Conservation (phyloP, 306 rosid genomes). For the Clitoria ternatea region DNA sequence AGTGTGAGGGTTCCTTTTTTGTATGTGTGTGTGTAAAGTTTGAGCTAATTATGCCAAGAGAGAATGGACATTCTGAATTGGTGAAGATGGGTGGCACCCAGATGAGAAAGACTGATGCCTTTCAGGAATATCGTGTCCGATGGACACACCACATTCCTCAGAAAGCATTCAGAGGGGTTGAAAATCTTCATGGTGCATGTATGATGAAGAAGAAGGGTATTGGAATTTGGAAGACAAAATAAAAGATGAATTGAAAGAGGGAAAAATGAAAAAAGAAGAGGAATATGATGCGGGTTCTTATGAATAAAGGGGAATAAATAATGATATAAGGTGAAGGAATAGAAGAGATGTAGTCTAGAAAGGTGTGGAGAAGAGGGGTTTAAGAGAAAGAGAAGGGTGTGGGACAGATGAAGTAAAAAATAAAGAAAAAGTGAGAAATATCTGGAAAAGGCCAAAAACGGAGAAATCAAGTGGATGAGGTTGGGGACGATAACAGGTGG, state of each 20-base stretch:
- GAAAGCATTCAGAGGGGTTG: conserved; percentile 19
- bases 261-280: neutral
- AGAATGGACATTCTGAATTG: conserved; percentile 7
- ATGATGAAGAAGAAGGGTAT: neutral
- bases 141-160: conserved; percentile 19
- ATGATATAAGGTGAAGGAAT: neutral
- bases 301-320: no score
- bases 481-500: no score
- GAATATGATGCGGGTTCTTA: neutral
- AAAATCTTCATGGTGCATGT: conserved; percentile 34
- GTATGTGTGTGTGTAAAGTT: neutral
- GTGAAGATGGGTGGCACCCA: conserved; percentile 16
- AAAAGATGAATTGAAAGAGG: neutral
- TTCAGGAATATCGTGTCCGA: conserved; percentile 29
- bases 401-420: neutral
- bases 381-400: neutral
- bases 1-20: neutral
- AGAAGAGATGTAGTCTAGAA: neutral
- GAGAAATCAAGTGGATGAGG: no score
- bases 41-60: neutral
- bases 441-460: no score
- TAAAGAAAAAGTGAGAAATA: neutral
- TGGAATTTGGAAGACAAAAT: neutral
- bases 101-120: conserved; percentile 15
- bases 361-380: neutral